A percentile compares a stretch with the other conserved stretches of the same genome.
These are phyloP conservation scores for Kodamaea hsintzibuensis DNA, from an alignment of 805 yeast genomes.

Conservation along the genomic window DNA sequence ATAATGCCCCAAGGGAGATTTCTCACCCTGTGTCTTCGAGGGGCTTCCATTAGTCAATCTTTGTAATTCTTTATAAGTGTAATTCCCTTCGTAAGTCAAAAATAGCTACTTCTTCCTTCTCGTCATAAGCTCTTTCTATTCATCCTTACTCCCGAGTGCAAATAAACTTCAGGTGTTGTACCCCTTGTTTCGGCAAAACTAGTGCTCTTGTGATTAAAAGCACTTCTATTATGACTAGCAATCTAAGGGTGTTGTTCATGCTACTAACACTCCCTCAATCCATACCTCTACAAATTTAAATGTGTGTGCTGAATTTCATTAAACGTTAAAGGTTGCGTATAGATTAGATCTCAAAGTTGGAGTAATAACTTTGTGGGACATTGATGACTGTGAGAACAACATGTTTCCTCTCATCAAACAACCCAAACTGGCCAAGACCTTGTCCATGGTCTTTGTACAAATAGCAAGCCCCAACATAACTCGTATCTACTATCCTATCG, in stretches of 20 bases:
- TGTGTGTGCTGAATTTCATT: background rate
- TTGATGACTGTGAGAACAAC: constrained; percentile 1
- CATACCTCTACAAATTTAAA: no score
- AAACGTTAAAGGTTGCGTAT: background rate
- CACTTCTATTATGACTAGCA: background rate
- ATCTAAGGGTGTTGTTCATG: background rate
- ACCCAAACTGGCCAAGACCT: background rate
- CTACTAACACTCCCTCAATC: no score
- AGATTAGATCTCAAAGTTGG: background rate
- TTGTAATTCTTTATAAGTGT: background rate
- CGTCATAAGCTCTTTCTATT: background rate
- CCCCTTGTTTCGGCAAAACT: background rate
- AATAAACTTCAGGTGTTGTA: background rate
- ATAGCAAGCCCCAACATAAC: background rate
- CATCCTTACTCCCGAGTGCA: background rate
- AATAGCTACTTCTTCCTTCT: background rate
- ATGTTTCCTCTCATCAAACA: background rate
- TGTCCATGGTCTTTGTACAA: background rate
- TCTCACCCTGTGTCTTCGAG: background rate
- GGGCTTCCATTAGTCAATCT: background rate
- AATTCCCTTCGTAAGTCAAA: background rate
- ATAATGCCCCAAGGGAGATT: background rate
- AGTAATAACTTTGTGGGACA: background rate
- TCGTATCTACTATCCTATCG: background rate
- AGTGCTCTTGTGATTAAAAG: background rate